phyloP scores from a whole-genome alignment of 2,329 filamentous ascomycete species.

The Monosporascus sp. region DNA sequence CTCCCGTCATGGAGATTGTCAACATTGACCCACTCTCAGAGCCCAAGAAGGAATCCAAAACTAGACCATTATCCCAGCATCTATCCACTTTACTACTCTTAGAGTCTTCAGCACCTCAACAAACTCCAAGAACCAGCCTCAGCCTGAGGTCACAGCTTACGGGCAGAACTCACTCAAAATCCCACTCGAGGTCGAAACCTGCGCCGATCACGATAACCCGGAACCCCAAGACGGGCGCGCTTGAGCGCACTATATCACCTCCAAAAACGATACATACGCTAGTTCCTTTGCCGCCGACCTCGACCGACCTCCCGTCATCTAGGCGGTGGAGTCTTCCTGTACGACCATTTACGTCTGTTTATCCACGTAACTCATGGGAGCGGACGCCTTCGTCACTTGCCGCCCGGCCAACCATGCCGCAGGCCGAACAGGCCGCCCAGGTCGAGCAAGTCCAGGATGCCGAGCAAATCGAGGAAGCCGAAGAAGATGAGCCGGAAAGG shows the following conservation, averaged over 20 bases:
- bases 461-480: not conserved
- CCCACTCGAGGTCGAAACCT: slow-evolving; percentile 14
- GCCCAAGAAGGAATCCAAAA: slow-evolving; percentile 9
- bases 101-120: slow-evolving; percentile 1
- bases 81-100: slow-evolving; percentile 3
- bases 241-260: slow-evolving; percentile 3
- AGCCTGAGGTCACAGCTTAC: slow-evolving; percentile 13
- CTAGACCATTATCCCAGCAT: slow-evolving; percentile 6
- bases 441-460: not conserved
- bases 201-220: slow-evolving; percentile 17
- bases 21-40: not conserved
- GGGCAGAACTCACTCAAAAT: slow-evolving; percentile 12
- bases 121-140: slow-evolving; percentile 4
- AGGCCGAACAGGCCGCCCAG: not conserved
- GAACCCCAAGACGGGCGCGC: slow-evolving; percentile 16
- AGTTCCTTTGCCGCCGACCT: slow-evolving; percentile 3
- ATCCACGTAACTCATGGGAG: slow-evolving; percentile 1
- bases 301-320: not conserved
- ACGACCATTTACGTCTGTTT: not conserved
- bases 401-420: not conserved
- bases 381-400: not conserved
- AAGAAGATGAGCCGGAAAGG: not conserved
- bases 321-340: slow-evolving; percentile 8
- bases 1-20: not conserved
- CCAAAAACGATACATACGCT: slow-evolving; percentile 1